Base-by-base conservation (phyloP, 495 filamentous ascomycete genomes). In the Xylaria intraflava region DNA sequence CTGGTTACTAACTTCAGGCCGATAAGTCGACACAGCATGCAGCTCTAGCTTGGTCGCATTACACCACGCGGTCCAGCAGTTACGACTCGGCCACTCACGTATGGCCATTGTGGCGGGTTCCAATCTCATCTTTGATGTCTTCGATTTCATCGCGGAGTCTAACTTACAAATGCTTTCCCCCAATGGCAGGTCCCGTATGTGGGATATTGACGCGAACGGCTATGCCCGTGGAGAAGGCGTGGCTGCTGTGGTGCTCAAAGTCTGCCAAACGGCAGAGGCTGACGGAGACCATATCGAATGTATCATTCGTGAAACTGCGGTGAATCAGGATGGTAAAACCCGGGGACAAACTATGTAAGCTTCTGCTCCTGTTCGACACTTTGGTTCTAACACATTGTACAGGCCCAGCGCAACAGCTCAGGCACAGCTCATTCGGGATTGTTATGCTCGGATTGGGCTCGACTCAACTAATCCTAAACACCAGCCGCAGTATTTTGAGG, bases 211-310 rank as follows among this genome's bases (percentile, higher is more conserved):
- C 0, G 84, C 82, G 0, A 66, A 83, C 60, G 84, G 84, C 0
- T 87, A 81, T 62, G 78, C 63, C 0, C 65, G 83, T 2, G 83
- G 71, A 0, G 84, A 87, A 48, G 83, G 73, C 1, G 45, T 83
- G 12, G 72, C 62, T 12, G 68, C 69, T 1, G 19, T 84, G 0
- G 62, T 76, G 3, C 22, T 88, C 6, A 88, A 86, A 61, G 53
- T 49, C 9, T 62, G 84, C 0, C 39, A 43, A 0, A 67, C 75
- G 31, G 83, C 75, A 1, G 10, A 73, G 6, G 10, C 24, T 0
- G 71, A 75, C 48, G 65, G 68, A 1, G 67, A 74, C 49, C 70
- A 70, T 0, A 78, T 84, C 29, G 29, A 31, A 11, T 31, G 29
- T 31, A 31, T 31, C 29, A 31, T 31, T 11, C 11, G 29, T 31